A percentile compares a stretch with the other conserved stretches of the same genome.
These are phyloP conservation scores for Oryza coarctata DNA, from an alignment of 176 grass and related monocot genomes.

Conservation along the genomic window DNA sequence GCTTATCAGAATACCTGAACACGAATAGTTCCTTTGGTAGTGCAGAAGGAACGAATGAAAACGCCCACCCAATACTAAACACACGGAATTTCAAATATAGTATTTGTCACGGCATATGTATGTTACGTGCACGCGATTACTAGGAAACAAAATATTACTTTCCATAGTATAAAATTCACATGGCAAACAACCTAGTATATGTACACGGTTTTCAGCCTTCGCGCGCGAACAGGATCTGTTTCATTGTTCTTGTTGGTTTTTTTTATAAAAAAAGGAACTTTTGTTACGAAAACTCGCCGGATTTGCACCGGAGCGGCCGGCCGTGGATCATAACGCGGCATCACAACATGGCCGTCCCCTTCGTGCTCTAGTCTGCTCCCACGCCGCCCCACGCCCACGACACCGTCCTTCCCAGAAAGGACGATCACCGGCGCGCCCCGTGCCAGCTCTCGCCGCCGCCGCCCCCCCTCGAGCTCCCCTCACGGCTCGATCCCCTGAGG, in stretches of 20 bases:
- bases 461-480: conserved; percentile 63
- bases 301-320: neutral
- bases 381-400: conserved; percentile 43
- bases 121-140: neutral
- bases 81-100: neutral
- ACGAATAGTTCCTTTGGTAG: neutral
- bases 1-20: neutral
- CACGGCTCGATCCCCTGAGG: conserved; percentile 33
- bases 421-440: conserved; percentile 52
- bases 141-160: neutral
- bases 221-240: neutral
- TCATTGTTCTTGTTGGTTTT: no score
- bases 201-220: neutral
- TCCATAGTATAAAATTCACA: no score
- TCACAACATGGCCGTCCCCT: neutral
- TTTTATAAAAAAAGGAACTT: neutral
- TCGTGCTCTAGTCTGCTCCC: neutral
- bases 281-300: neutral
- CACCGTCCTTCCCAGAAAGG: conserved; percentile 47
- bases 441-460: conserved; percentile 54
- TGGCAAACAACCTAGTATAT: neutral
- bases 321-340: neutral
- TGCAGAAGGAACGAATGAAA: neutral
- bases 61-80: neutral
- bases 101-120: neutral